Percentiles rank a stretch among this genome's conserved stretches.
These are phyloP conservation scores for Gilbertella persicaria DNA, from an alignment of 371 early-diverging fungal genomes.

Conservation along the genomic window DNA sequence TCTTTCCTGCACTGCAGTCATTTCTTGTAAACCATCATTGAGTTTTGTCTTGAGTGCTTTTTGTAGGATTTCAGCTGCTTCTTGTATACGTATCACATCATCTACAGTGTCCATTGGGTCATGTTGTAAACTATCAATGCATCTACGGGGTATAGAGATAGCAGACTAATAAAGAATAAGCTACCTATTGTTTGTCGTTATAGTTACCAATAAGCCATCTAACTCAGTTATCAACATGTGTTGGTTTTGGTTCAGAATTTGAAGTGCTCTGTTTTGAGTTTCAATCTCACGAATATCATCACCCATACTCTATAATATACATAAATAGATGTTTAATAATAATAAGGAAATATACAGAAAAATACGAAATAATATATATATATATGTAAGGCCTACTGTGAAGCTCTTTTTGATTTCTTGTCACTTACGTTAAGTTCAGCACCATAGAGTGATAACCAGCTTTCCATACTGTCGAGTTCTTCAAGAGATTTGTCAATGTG, in stretches of 20 bases:
- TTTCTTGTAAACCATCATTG: conserved; percentile 70
- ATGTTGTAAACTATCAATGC: conserved; percentile 66
- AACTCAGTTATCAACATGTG: conserved; percentile 79
- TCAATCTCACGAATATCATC: conserved; percentile 95
- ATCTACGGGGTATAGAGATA: conserved; percentile 43
- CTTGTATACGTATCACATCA: conserved; percentile 79
- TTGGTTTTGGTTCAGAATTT: conserved; percentile 86
- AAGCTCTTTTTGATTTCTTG: not conserved
- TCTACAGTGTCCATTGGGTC: conserved; percentile 81
- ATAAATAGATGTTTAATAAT: not conserved
- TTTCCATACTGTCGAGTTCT: conserved; percentile 82
- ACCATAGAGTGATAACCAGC: conserved; percentile 83
- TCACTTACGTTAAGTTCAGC: conserved; percentile 80
- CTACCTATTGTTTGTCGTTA: conserved; percentile 8
- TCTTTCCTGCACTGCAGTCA: conserved; percentile 80
- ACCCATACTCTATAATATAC: conserved; percentile 75
- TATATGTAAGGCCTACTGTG: not conserved
- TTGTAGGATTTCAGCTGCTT: conserved; percentile 78
- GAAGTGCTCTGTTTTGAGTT: conserved; percentile 87
- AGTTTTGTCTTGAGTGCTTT: conserved; percentile 74
- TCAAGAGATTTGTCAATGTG: conserved; percentile 80
- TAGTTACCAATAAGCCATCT: conserved; percentile 70
- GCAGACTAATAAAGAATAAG: conserved; percentile 22
- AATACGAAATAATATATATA: conserved; percentile 4
- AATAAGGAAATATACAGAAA: not conserved